Evolutionary conservation across 1,284 basidiomycete genomes (phyloP), one percentile per base, ranked within the genome.

Genomic region (Fomitopsis palustris): DNA sequence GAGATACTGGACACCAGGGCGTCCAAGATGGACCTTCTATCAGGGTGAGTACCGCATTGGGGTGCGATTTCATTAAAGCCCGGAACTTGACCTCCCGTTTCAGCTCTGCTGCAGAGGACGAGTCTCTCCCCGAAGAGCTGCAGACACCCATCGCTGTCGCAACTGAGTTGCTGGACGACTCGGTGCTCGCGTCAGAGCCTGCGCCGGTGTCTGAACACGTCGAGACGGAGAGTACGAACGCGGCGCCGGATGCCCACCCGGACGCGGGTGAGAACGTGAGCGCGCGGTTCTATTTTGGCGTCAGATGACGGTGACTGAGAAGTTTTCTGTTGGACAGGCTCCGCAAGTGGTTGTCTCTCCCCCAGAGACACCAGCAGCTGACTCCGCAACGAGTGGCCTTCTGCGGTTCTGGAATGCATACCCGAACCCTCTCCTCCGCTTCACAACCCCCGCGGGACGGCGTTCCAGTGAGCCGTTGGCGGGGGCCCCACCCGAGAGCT

Each of bases 1-100:
- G 89, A 90, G 70, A 72, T 92, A 65, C 78, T 88, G 68, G 87
- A 91, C 67, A 84, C 86, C 65, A 77, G 84, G 65, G 78, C 84
- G 59, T 76, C 77, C 57, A 84, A 80, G 74, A 84, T 87, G 83
- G 72, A 79, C 47, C 72, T 88, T 23, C 77, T 92, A 58, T 82
- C 83, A 41, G 81, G 88, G 89, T 90, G 60, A 62, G 77, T 72
- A 53, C 54, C 47, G 54, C 54, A 57, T 43, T 39, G n/a, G 52
- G 53, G 59, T 58, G 16, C 35, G 54, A 27, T 51, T 54, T 54
- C 39, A 54, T 51, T 59, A 16, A 23, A 31, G 38, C 51, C 31
- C 54, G 57, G 47, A 23, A 52, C 38, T 45, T 31, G 47, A 42
- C 49, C 37, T 55, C 33, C 54, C 51, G 53, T 60, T 56, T 45